A percentile compares a stretch with the other conserved stretches of the same genome.
These are phyloP conservation scores for Castanea sativa DNA, from an alignment of 306 rosid species.

Conservation along the genomic window DNA sequence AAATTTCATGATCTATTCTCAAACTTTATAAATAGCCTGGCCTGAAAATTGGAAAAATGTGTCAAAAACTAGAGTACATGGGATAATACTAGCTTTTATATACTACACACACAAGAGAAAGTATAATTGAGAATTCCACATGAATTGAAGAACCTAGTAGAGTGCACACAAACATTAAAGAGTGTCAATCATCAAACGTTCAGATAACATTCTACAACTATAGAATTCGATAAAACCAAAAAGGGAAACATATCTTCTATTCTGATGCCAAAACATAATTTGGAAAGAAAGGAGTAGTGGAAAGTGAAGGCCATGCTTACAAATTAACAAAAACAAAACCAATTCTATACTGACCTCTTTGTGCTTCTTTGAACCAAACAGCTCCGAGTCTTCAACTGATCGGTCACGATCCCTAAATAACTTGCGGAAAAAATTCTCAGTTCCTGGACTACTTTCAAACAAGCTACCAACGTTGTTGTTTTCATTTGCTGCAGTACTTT, in stretches of 20 bases:
- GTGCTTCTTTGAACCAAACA: constrained; percentile 71
- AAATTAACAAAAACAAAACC: neutral
- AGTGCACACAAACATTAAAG: neutral
- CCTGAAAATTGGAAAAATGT: neutral
- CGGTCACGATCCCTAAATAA: constrained; percentile 84
- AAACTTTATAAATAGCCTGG: neutral
- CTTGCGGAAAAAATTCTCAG: constrained; percentile 87
- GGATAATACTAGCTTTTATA: neutral
- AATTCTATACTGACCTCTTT: constrained; percentile 61
- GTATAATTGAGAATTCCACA: neutral
- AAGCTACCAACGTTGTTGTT: constrained; percentile 38
- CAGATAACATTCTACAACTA: neutral
- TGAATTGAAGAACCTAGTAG: neutral
- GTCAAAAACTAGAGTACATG: neutral
- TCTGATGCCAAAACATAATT: too few species aligned
- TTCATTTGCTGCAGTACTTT: constrained; percentile 55
- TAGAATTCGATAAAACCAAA: neutral
- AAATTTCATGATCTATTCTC: neutral
- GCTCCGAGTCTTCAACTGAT: constrained; percentile 87
- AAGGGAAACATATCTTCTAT: neutral
- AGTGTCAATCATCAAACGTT: neutral
- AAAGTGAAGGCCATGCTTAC: neutral
- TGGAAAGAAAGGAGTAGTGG: neutral
- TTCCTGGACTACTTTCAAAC: constrained; percentile 83
- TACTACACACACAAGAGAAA: neutral